Base-by-base conservation (phyloP, 192 early-diverging fungal genomes). In the Entomortierella chlamydospora region DNA sequence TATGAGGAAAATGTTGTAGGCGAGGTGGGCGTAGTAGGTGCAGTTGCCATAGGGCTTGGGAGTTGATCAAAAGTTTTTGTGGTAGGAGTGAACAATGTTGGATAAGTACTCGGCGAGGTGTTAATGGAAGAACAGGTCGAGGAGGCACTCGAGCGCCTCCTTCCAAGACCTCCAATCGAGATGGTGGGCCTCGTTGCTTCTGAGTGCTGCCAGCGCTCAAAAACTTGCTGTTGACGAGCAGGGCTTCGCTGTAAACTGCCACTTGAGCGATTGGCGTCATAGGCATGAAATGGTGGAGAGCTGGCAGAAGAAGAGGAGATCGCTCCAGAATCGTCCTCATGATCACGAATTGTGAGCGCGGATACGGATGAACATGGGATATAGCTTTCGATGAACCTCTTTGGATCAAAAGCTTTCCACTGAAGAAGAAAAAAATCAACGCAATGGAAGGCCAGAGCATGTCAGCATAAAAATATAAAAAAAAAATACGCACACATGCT, bases 401-500 rank as follows among this genome's bases (percentile, higher is more conserved):
- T 70, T 47, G 61, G 20, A n/a, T 70, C 68, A 0, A 79, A 23
- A 9, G 37, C 11, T 29, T 70, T 79, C 76, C 76, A 79, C 76
- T 79, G 56, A 26, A 23, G 7, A 20, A 30, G 15, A 61, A 26
- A 23, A 13, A 20, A 30, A 25, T 53, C 17, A 22, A 22, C 28
- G 55, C 34, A 34, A 15, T 4, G 2, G n/a, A 8, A 51, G 4
- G 0, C 4, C n/a, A 26, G n/a, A 51, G 47, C n/a, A 42, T 20
- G 15, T 47, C 15, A 47, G 45, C 7, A 20, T 47, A n/a, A n/a
- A n/a, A n/a, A n/a, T n/a, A n/a, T n/a, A n/a, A n/a, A n/a, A n/a
- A n/a, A n/a, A n/a, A n/a, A n/a, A n/a, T n/a, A n/a, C n/a, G n/a
- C n/a, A n/a, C n/a, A n/a, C n/a, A n/a, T n/a, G n/a, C n/a, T n/a